A percentile compares a stretch with the other conserved stretches of the same genome.
Evolutionary conservation across 768 basidiomycete genomes (phyloP).

Genomic region (Tylopilus intermedius): DNA sequence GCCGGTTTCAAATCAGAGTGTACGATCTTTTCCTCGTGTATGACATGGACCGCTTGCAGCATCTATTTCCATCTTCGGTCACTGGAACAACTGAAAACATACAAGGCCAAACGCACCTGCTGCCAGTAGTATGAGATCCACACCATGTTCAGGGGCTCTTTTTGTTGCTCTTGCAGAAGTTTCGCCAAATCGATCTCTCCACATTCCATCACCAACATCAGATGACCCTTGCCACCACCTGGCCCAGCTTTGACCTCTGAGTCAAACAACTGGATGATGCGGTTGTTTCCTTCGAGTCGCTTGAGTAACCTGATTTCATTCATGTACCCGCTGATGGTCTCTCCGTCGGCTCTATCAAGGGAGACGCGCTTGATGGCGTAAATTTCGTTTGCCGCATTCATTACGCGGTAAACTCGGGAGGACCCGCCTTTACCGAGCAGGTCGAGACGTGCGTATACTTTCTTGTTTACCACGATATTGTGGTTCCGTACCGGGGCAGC

Average conservation of each 20-base stretch:
- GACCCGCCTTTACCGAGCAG: slow-evolving; percentile 91
- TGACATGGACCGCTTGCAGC: slow-evolving; percentile 96
- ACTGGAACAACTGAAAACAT: not conserved
- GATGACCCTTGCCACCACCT: slow-evolving; percentile 64
- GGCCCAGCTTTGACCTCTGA: slow-evolving; percentile 71
- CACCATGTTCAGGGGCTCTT: slow-evolving; percentile 83
- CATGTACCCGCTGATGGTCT: slow-evolving; percentile 89
- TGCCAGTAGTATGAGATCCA: slow-evolving; percentile 97
- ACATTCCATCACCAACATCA: slow-evolving; percentile 93
- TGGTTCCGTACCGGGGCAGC: slow-evolving; percentile 35
- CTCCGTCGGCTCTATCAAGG: slow-evolving; percentile 81
- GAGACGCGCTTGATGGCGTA: slow-evolving; percentile 92
- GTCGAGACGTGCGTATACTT: slow-evolving; percentile 77
- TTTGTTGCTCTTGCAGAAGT: slow-evolving; percentile 78
- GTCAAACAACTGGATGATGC: slow-evolving; percentile 89
- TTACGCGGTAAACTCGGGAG: slow-evolving; percentile 91
- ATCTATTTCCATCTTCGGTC: slow-evolving; percentile 50
- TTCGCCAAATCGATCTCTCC: slow-evolving; percentile 90
- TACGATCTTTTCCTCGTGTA: slow-evolving; percentile 97
- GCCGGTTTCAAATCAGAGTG: slow-evolving; percentile 98
- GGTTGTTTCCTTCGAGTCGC: slow-evolving; percentile 87
- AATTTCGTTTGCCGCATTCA: slow-evolving; percentile 70
- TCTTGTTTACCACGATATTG: slow-evolving; percentile 56
- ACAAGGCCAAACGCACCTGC: slow-evolving; percentile 54
- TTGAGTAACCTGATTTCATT: slow-evolving; percentile 94